Conservation (phyloP, 2,329 filamentous ascomycete genomes). For the Xenoacremonium recifei region DNA sequence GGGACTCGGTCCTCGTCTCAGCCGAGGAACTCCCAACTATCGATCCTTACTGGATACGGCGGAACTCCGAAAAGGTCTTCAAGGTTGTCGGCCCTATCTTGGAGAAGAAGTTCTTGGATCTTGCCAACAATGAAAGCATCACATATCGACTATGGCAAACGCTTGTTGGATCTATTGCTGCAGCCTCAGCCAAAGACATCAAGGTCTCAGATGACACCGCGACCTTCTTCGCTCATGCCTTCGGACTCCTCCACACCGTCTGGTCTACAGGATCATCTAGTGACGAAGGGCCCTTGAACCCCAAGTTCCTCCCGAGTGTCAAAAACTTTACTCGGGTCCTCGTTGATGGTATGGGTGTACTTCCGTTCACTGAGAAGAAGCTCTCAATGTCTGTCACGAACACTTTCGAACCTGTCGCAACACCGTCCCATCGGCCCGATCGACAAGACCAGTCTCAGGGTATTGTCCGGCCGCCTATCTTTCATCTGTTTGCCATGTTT, state of each 20-base stretch:
- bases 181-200: constrained; percentile 79
- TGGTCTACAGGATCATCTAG: constrained; percentile 51
- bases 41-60: constrained; percentile 84
- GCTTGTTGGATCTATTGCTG: constrained; percentile 61
- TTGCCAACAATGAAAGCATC: constrained; percentile 59
- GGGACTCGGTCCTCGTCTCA: constrained; percentile 55
- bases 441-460: constrained; percentile 51
- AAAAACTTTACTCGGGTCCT: constrained; percentile 49
- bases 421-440: constrained; percentile 62
- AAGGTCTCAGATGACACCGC: constrained; percentile 83
- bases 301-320: constrained; percentile 55
- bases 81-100: constrained; percentile 58
- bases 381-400: constrained; percentile 51
- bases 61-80: constrained; percentile 65
- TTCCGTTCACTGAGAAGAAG: constrained; percentile 63
- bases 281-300: constrained; percentile 42
- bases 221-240: constrained; percentile 70
- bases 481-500: constrained; percentile 64
- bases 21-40: constrained; percentile 79
- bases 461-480: constrained; percentile 57
- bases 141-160: constrained; percentile 57
- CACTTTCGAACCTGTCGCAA: constrained; percentile 60
- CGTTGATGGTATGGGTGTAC: constrained; percentile 50
- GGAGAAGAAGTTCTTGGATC: constrained; percentile 58
- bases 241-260: constrained; percentile 66